phyloP scores from a whole-genome alignment of 2,329 filamentous ascomycete genomes.

The Raffaelea arxii region DNA sequence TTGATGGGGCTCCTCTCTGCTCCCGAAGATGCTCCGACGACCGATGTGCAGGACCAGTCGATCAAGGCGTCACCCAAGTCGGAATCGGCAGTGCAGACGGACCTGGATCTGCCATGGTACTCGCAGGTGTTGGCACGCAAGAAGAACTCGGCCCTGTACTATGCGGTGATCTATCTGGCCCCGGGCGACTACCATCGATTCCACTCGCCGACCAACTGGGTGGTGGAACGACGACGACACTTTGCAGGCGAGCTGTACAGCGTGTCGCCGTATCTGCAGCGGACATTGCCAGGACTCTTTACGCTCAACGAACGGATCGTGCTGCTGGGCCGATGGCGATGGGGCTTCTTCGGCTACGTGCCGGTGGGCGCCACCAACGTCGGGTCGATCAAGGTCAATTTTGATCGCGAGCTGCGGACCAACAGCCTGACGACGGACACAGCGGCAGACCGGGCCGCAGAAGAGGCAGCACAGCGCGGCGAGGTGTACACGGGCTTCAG shows the following conservation, averaged over 20 bases:
- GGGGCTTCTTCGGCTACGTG: conserved; percentile 94
- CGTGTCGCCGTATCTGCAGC: conserved; percentile 89
- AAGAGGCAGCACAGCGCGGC: conserved; percentile 63
- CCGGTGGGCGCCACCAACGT: conserved; percentile 97
- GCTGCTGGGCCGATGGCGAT: conserved; percentile 85
- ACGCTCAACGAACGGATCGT: conserved; percentile 95
- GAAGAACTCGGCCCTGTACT: conserved; percentile 66
- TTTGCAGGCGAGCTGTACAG: conserved; percentile 95
- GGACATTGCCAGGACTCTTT: conserved; percentile 86
- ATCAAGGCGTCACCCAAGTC: conserved; percentile 57
- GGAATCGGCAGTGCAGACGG: conserved; percentile 64
- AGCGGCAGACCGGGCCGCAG: conserved; percentile 75
- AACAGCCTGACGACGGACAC: conserved; percentile 92
- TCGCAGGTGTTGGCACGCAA: conserved; percentile 50
- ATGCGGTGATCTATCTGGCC: conserved; percentile 89
- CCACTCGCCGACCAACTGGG: conserved; percentile 91
- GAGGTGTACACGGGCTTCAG: conserved; percentile 85
- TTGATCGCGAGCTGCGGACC: conserved; percentile 86
- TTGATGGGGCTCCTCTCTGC: conserved; percentile 82
- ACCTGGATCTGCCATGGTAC: conserved; percentile 73
- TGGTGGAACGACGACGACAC: conserved; percentile 88
- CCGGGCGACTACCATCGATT: conserved; percentile 98
- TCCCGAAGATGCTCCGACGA: conserved; percentile 13
- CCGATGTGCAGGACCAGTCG: conserved; percentile 62
- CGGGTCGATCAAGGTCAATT: conserved; percentile 93